Conservation (phyloP, 2,329 filamentous ascomycete species). For the Claviceps arundinis region DNA sequence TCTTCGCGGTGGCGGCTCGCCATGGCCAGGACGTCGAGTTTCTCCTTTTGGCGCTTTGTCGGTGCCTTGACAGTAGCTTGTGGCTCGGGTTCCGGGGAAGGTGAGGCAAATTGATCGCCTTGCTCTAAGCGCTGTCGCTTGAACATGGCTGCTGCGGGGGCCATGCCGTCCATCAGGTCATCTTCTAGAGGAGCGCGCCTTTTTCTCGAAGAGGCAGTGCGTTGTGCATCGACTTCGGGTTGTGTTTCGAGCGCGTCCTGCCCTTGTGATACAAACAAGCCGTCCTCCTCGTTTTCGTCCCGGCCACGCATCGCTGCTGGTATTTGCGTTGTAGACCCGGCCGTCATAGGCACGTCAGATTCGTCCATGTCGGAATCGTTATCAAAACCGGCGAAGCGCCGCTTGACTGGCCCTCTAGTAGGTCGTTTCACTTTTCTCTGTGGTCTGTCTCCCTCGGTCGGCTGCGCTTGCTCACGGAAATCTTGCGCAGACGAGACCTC, state of each 20-base stretch:
- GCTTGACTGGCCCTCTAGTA: constrained; percentile 28
- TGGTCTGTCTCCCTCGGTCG: not conserved
- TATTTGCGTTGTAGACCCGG: not conserved
- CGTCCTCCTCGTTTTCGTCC: constrained; percentile 23
- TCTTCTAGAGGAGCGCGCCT: constrained; percentile 31
- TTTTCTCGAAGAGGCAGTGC: constrained; percentile 27
- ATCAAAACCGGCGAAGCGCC: constrained; percentile 63
- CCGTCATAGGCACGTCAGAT: constrained; percentile 10
- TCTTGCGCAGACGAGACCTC: not conserved
- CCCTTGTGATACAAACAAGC: constrained; percentile 45
- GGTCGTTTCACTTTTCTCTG: constrained; percentile 9
- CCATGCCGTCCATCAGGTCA: constrained; percentile 56
- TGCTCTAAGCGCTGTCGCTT: constrained; percentile 63
- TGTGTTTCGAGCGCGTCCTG: constrained; percentile 12
- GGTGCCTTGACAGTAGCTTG: constrained; percentile 4
- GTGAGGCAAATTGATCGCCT: constrained; percentile 30
- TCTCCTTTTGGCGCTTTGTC: constrained; percentile 37
- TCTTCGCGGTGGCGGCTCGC: constrained; percentile 47
- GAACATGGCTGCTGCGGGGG: constrained; percentile 62
- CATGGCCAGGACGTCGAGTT: constrained; percentile 55
- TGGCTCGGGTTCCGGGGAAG: constrained; percentile 14
- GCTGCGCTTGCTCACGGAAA: constrained; percentile 3
- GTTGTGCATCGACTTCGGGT: constrained; percentile 9
- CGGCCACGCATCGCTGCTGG: constrained; percentile 1
- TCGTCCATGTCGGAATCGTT: constrained; percentile 28